phyloP scores from a whole-genome alignment of 2,329 filamentous ascomycete genomes.

The Monosporascus sp. region DNA sequence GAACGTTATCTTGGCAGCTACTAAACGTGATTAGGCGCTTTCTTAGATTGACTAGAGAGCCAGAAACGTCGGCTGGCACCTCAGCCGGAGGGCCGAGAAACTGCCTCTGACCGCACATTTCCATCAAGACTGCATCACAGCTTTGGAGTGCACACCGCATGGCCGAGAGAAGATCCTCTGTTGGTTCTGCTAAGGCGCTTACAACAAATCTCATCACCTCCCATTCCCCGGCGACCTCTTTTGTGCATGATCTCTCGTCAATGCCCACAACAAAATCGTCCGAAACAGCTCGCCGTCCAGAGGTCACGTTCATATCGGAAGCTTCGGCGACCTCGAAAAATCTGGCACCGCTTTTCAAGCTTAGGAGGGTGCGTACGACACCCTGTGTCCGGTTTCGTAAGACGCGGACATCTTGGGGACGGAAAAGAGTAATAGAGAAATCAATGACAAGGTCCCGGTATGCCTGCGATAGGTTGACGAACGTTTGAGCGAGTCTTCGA shows the following conservation, averaged over 20 bases:
- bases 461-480: conserved; percentile 51
- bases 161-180: conserved; percentile 38
- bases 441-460: conserved; percentile 53
- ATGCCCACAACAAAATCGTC: conserved; percentile 32
- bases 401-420: conserved; percentile 41
- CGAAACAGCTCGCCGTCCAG: conserved; percentile 1
- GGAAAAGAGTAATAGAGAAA: conserved; percentile 49
- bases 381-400: conserved; percentile 52
- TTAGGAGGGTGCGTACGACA: conserved; percentile 48
- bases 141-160: conserved; percentile 39
- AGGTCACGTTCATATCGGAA: conserved; percentile 2
- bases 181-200: conserved; percentile 38
- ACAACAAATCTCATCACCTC: conserved; percentile 19
- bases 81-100: conserved; percentile 39
- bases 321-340: conserved; percentile 34
- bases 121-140: conserved; percentile 50
- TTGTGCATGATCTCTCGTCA: conserved; percentile 14
- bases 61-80: conserved; percentile 37
- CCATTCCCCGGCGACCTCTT: conserved; percentile 18
- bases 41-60: conserved; percentile 34
- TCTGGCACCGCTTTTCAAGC: conserved; percentile 43
- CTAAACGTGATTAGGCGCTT: conserved; percentile 42
- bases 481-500: conserved; percentile 42
- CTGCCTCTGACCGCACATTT: conserved; percentile 44
- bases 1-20: conserved; percentile 39